Evolutionary conservation across 768 basidiomycete genomes (phyloP).

Genomic region (Leucosporidium yakuticum): DNA sequence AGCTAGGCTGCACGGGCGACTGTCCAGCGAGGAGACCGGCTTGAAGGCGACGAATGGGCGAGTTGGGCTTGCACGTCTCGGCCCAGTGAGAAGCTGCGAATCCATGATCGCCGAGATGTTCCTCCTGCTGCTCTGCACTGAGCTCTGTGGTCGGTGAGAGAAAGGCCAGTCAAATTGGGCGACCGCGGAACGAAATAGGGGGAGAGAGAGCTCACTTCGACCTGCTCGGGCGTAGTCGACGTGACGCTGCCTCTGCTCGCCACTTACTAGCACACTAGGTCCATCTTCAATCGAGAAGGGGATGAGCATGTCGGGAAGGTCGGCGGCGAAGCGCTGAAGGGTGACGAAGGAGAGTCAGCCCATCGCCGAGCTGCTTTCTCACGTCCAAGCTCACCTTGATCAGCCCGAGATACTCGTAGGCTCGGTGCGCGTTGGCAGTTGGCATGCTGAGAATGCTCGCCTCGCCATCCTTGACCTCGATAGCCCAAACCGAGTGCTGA

Average conservation of each 20-base stretch:
- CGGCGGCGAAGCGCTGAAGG: no score
- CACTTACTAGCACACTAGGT: conserved; percentile 34
- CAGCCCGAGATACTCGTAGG: conserved; percentile 18
- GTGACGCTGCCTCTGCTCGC: conserved; percentile 12
- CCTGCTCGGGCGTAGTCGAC: neutral
- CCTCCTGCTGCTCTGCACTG: conserved; percentile 13
- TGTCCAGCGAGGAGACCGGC: conserved; percentile 31
- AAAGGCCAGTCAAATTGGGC: no score
- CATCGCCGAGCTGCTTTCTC: conserved; percentile 31
- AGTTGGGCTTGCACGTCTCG: conserved; percentile 32
- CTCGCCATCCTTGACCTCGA: conserved; percentile 22
- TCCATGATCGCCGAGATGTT: conserved; percentile 29
- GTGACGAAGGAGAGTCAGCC: neutral
- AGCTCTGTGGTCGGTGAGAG: conserved; percentile 10
- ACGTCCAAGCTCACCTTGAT: conserved; percentile 33
- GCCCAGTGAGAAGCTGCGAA: conserved; percentile 31
- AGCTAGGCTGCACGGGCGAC: conserved; percentile 38
- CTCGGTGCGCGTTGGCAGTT: conserved; percentile 24
- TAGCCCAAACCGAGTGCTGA: conserved; percentile 17
- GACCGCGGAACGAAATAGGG: neutral
- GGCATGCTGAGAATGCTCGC: no score
- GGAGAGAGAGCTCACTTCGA: no score
- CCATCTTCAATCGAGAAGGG: conserved; percentile 39
- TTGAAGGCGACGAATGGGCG: conserved; percentile 30
- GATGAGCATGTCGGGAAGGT: conserved; percentile 32